These are phyloP conservation scores for Starmerella powellii DNA, from an alignment of 805 yeast species.

Conservation along the genomic window DNA sequence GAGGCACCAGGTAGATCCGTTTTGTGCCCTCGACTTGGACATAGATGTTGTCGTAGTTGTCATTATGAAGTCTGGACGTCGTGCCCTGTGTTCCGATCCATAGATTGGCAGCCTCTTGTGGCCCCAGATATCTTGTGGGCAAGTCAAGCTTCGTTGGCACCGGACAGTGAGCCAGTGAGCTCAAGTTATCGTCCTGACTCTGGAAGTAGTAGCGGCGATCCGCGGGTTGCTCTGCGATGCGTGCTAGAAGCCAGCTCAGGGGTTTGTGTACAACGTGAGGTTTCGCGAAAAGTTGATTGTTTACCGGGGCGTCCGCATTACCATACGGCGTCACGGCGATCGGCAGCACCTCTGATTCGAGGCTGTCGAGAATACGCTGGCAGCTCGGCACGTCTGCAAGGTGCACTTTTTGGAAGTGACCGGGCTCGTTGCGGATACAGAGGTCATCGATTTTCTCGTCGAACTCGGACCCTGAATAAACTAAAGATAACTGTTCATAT, in stretches of 20 bases:
- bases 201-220: slow-evolving; percentile 28
- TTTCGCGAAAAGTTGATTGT: slow-evolving; percentile 25
- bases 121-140: slow-evolving; percentile 20
- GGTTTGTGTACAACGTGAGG: slow-evolving; percentile 25
- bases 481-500: slow-evolving; percentile 2
- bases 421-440: slow-evolving; percentile 14
- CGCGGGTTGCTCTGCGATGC: slow-evolving; percentile 8
- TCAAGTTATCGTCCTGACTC: slow-evolving; percentile 31
- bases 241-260: slow-evolving; percentile 21
- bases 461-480: neutral
- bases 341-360: slow-evolving; percentile 5
- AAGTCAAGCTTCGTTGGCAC: slow-evolving; percentile 13
- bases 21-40: slow-evolving; percentile 29
- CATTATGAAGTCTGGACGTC: slow-evolving; percentile 30
- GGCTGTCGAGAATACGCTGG: slow-evolving; percentile 4
- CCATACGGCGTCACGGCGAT: slow-evolving; percentile 31
- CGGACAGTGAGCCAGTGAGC: slow-evolving; percentile 9
- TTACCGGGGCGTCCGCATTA: slow-evolving; percentile 31
- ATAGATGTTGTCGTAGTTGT: slow-evolving; percentile 32
- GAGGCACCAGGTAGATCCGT: slow-evolving; percentile 29
- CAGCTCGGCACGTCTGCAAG: slow-evolving; percentile 2
- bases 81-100: slow-evolving; percentile 30
- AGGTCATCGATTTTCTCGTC: slow-evolving; percentile 8
- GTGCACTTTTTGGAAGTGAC: slow-evolving; percentile 5
- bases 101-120: slow-evolving; percentile 31